Evolutionary conservation across 768 basidiomycete species (phyloP).

Genomic region (Strobilomyces echinocephalus): DNA sequence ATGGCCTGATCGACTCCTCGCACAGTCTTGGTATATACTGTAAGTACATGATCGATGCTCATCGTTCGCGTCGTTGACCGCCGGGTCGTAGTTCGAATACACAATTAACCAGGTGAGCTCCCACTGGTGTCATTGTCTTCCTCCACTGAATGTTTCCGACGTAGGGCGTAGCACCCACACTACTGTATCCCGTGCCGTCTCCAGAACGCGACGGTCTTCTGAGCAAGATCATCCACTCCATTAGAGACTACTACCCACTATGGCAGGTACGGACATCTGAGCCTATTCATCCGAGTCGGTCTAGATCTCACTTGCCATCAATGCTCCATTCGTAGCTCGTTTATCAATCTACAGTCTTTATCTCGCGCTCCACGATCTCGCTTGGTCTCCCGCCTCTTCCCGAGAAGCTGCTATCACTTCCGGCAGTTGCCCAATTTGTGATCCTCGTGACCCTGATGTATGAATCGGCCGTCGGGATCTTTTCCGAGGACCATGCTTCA

Average conservation of each 20-base stretch:
- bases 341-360: constrained; percentile 90
- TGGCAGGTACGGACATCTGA: constrained; percentile 64
- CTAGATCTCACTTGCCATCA: background rate
- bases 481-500: constrained; percentile 40
- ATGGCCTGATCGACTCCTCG: constrained; percentile 10
- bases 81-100: constrained; percentile 70
- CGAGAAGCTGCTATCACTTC: constrained; percentile 58
- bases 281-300: background rate
- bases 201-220: constrained; percentile 54
- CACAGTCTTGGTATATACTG: constrained; percentile 57
- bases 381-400: constrained; percentile 81
- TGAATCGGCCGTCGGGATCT: constrained; percentile 68
- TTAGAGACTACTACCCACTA: constrained; percentile 91
- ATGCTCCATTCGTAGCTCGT: constrained; percentile 48
- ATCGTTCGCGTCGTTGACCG: background rate
- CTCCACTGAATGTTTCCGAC: background rate
- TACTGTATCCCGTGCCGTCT: constrained; percentile 76
- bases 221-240: constrained; percentile 72
- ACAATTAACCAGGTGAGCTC: constrained; percentile 77
- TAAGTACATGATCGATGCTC: constrained; percentile 29
- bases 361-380: constrained; percentile 89
- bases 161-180: constrained; percentile 86
- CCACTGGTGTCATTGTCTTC: background rate
- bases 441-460: constrained; percentile 60
- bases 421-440: constrained; percentile 64